Percentiles rank a stretch among this genome's conserved stretches.
Conservation (phyloP, 495 filamentous ascomycete species). For the Xylaria cubensis region DNA sequence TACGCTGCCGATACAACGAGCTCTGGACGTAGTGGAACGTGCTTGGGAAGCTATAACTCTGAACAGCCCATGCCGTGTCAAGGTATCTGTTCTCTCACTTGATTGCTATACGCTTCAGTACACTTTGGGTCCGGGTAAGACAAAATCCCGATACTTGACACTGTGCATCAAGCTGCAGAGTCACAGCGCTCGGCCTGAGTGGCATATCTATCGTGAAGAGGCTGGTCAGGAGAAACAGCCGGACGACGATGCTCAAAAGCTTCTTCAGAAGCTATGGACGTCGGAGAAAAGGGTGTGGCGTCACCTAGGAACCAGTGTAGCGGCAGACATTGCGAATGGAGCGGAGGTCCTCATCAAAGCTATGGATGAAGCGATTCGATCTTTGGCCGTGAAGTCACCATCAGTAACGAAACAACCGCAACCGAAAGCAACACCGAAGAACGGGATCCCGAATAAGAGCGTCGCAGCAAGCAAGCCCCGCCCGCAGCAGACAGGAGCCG, state of each 20-base stretch:
- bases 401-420: slow-evolving; percentile 33
- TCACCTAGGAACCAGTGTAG: slow-evolving; percentile 43
- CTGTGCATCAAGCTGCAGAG: slow-evolving; percentile 47
- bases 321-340: slow-evolving; percentile 40
- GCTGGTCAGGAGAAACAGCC: slow-evolving; percentile 24
- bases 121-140: slow-evolving; percentile 34
- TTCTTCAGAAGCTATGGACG: slow-evolving; percentile 49
- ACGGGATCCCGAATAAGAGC: slow-evolving; percentile 30
- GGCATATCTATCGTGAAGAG: slow-evolving; percentile 49
- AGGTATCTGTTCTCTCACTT: slow-evolving; percentile 50
- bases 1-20: slow-evolving; percentile 72
- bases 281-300: slow-evolving; percentile 40
- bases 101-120: slow-evolving; percentile 61
- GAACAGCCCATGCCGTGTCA: slow-evolving; percentile 47
- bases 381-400: slow-evolving; percentile 35
- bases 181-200: slow-evolving; percentile 45
- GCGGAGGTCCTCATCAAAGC: slow-evolving; percentile 45
- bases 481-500: slow-evolving; percentile 22
- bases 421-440: slow-evolving; percentile 31
- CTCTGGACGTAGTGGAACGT: slow-evolving; percentile 64
- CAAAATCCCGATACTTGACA: slow-evolving; percentile 39
- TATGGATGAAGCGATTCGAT: slow-evolving; percentile 38
- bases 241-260: slow-evolving; percentile 51
- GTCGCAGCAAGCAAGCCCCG: slow-evolving; percentile 33
- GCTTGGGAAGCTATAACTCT: slow-evolving; percentile 43